Conservation (phyloP, 163 green algal genomes). For the Trebouxiophyceae sp. region DNA sequence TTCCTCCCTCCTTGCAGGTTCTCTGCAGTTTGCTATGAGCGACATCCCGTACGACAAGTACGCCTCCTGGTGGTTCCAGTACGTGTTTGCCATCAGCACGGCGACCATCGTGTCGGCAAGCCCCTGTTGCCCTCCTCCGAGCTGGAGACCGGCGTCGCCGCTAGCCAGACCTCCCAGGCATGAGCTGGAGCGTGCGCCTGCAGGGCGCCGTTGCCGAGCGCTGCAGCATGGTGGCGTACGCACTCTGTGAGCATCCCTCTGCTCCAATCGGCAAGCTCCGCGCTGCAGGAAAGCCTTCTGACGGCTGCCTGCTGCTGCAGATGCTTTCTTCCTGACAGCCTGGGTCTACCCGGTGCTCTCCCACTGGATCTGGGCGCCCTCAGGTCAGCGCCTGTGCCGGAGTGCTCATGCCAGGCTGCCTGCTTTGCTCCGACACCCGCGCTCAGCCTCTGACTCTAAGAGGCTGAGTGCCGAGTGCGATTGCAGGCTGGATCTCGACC, state of each 20-base stretch:
- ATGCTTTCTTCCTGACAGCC: constrained; percentile 73
- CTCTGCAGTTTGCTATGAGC: constrained; percentile 42
- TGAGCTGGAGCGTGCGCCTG: too few species aligned
- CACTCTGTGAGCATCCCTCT: neutral
- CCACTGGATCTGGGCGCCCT: constrained; percentile 67
- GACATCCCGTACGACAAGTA: constrained; percentile 23
- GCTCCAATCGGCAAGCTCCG: too few species aligned
- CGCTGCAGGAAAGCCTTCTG: too few species aligned
- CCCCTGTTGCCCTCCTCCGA: too few species aligned
- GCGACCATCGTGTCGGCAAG: constrained; percentile 73
- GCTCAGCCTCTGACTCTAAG: too few species aligned
- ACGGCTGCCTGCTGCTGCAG: neutral
- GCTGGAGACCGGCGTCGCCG: too few species aligned
- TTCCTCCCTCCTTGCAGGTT: too few species aligned
- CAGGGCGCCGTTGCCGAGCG: constrained; percentile 72
- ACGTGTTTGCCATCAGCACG: constrained; percentile 49
- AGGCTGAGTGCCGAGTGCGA: neutral
- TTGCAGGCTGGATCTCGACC: constrained; percentile 43
- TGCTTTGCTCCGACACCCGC: too few species aligned
- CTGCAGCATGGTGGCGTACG: constrained; percentile 34
- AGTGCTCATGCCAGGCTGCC: neutral
- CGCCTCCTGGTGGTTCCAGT: constrained; percentile 60
- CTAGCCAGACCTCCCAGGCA: too few species aligned
- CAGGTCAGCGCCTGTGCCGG: neutral
- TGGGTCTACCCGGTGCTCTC: constrained; percentile 83